A percentile compares a stretch with the other conserved stretches of the same genome.
phyloP scores from a whole-genome alignment of 768 basidiomycete genomes.

The Boletellus emodensis region DNA sequence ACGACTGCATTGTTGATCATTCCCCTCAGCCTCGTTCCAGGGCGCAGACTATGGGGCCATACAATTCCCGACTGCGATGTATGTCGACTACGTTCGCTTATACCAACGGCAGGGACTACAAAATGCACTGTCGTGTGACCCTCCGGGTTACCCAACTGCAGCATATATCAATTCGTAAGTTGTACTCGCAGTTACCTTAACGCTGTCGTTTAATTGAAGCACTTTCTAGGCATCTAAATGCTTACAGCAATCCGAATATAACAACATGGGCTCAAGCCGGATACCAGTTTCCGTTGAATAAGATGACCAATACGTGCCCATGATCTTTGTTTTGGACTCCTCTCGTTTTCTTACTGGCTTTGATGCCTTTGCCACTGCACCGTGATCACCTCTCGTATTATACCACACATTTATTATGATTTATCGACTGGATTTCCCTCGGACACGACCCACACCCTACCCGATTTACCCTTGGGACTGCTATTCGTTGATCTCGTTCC shows the following conservation, averaged over 20 bases:
- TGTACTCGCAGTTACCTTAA: neutral
- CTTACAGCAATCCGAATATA: conserved; percentile 77
- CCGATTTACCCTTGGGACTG: neutral
- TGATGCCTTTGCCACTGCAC: conserved; percentile 16
- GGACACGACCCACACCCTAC: conserved; percentile 13
- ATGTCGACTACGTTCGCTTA: conserved; percentile 85
- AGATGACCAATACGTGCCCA: conserved; percentile 19
- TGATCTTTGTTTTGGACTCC: conserved; percentile 11
- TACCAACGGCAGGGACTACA: conserved; percentile 75
- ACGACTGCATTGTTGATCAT: conserved; percentile 2
- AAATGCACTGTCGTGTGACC: conserved; percentile 75
- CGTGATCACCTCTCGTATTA: conserved; percentile 22
- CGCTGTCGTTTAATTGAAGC: conserved; percentile 5
- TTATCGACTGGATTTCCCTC: conserved; percentile 17
- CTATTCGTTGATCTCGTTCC: neutral
- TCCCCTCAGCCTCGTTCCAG: conserved; percentile 58
- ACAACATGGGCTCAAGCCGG: conserved; percentile 84
- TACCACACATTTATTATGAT: conserved; percentile 26
- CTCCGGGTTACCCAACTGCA: conserved; percentile 70
- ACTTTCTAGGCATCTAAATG: conserved; percentile 35
- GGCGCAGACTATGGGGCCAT: conserved; percentile 66
- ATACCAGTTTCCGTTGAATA: conserved; percentile 71
- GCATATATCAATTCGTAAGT: conserved; percentile 69
- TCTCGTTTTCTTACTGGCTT: conserved; percentile 6
- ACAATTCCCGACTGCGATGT: conserved; percentile 75